Conservation (phyloP, 768 basidiomycete species). For the Basidioascus undulatus region DNA sequence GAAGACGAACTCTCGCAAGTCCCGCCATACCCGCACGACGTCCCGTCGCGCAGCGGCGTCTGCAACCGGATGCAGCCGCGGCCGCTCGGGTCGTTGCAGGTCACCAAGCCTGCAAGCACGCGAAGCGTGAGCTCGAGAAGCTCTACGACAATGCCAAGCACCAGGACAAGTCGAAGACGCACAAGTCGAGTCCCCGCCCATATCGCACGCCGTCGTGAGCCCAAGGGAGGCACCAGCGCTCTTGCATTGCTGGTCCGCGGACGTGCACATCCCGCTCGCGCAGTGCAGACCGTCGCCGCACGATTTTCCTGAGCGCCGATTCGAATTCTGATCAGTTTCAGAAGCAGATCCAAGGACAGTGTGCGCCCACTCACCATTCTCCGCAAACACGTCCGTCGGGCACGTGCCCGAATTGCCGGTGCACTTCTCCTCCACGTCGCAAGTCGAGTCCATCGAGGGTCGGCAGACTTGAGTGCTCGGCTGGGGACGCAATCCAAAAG, state of each 20-base stretch:
- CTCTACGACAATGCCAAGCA: no score
- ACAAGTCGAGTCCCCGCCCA: no score
- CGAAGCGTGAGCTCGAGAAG: no score
- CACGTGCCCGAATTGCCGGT: constrained; percentile 49
- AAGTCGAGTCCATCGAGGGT: constrained; percentile 35
- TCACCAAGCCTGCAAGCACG: constrained; percentile 58
- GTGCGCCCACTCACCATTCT: constrained; percentile 31
- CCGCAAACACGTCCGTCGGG: constrained; percentile 34
- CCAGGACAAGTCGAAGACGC: no score
- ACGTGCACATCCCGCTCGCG: constrained; percentile 58
- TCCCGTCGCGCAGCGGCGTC: constrained; percentile 50
- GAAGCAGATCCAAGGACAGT: not conserved
- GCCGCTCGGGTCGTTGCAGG: constrained; percentile 45
- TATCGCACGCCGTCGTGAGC: constrained; percentile 39
- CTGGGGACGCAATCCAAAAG: no score
- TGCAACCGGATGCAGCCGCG: constrained; percentile 46
- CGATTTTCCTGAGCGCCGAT: constrained; percentile 35
- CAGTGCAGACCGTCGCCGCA: constrained; percentile 51
- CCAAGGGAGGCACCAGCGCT: constrained; percentile 46
- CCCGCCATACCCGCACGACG: constrained; percentile 61
- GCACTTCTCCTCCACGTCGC: constrained; percentile 51
- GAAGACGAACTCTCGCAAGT: constrained; percentile 35
- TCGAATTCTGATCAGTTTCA: no score
- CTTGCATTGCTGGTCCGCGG: constrained; percentile 46
- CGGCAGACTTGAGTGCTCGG: constrained; percentile 44